Base-by-base conservation (phyloP, 2,329 filamentous ascomycete species). In the Basipetospora sp. region DNA sequence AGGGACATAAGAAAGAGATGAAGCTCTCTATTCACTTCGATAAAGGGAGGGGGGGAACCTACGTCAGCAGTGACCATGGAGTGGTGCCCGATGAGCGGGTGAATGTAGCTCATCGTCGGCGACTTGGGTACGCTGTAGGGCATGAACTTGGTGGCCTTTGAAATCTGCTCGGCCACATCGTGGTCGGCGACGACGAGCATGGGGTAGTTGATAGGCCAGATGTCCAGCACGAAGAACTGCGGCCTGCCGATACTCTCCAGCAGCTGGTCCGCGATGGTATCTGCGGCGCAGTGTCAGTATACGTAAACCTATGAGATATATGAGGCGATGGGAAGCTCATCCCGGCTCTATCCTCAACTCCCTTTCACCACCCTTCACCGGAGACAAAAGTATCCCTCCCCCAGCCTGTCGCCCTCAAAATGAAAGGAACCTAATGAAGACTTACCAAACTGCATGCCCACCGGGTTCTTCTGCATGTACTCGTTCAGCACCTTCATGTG, bases 111-210 rank as follows among this genome's bases (percentile, higher is more conserved):
- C 30, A 39, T 39, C 10, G 15, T 34, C 8, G 30, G 22, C 0
- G 52, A 51, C 43, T 60, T 60, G 3, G 52, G 50, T 1, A 45
- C 41, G 34, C 53, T 56, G 41, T 51, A 54, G 1, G 51, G 52
- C 29, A 50, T 55, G 17, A 35, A 27, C 35, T 53, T 50, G 1
- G 55, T 51, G 3, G 51, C 38, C n/a, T 45, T 49, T 1, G 57
- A 49, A 14, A 60, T 41, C 35, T 60, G 56, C 43, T 63, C 59
- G 9, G 60, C 58, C 6, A 59, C 40, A 3, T 53, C 50, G 26
- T 59, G 51, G 40, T 42, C 52, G 11, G 41, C 39, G 8, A 63
- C 36, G 15, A 60, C 16, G 8, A 53, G 42, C 43, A 62, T 47
- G 9, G 57, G 51, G 8, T 41, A 48, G 13, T 38, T 44, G n/a